These are phyloP conservation scores for Epichloe aotearoae DNA, from an alignment of 2,329 filamentous ascomycete genomes.

Conservation along the genomic window DNA sequence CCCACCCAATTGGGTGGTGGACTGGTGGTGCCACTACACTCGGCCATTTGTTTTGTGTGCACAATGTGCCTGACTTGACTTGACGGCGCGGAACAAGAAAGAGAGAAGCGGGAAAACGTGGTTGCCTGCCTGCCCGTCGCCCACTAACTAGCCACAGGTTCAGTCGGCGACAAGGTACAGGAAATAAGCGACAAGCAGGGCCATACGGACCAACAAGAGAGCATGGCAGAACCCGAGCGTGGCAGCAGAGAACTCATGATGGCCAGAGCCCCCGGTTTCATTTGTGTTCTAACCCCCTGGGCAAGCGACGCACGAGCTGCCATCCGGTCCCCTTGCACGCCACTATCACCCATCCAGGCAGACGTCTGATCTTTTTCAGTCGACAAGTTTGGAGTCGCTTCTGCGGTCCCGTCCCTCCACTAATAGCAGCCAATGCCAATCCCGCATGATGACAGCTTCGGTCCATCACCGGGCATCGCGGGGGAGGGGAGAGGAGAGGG, in stretches of 20 bases:
- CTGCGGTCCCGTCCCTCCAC: background rate
- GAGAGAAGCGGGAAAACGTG: too few species aligned
- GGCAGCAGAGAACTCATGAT: background rate
- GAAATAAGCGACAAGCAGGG: background rate
- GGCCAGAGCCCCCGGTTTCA: constrained; percentile 5
- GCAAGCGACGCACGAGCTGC: constrained; percentile 3
- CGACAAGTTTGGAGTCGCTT: background rate
- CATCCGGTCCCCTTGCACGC: background rate
- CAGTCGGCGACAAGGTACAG: background rate
- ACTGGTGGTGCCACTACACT: background rate
- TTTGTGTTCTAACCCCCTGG: background rate
- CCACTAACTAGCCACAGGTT: too few species aligned
- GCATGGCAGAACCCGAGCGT: background rate
- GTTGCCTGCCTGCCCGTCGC: too few species aligned
- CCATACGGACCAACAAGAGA: background rate
- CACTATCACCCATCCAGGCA: background rate
- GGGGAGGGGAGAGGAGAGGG: background rate
- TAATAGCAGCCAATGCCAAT: constrained; percentile 1
- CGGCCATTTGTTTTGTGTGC: background rate
- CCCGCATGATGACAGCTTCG: background rate
- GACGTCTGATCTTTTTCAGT: background rate
- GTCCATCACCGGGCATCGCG: background rate
- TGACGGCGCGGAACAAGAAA: background rate
- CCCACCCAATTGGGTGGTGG: too few species aligned
- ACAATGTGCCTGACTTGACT: background rate